Conservation (phyloP, 1,284 basidiomycete genomes). For the Pseudozyma sp. region DNA sequence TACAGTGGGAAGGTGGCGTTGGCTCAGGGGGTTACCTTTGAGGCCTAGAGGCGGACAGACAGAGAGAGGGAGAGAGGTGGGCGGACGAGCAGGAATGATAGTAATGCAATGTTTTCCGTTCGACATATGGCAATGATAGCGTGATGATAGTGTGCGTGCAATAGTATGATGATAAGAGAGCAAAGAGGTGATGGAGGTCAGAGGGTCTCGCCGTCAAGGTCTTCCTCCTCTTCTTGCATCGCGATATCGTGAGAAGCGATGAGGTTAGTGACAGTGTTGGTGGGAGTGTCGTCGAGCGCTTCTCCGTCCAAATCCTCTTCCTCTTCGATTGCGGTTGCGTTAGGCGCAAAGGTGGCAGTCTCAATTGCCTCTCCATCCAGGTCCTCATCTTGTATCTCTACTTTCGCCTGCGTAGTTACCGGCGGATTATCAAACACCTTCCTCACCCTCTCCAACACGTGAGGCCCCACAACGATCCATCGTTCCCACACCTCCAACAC, state of each 20-base stretch:
- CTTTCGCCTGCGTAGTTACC: background rate
- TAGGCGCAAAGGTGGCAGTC: too few relatives aligned
- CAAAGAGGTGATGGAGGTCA: background rate
- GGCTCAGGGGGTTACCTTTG: slow-evolving; percentile 90
- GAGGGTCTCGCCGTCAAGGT: slow-evolving; percentile 38
- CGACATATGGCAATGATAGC: background rate
- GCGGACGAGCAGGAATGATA: background rate
- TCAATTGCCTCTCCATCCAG: too few relatives aligned
- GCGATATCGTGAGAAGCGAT: background rate
- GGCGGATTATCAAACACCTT: slow-evolving; percentile 40
- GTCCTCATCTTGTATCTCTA: slow-evolving; percentile 5
- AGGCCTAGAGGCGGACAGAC: slow-evolving; percentile 32
- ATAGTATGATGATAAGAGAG: too few relatives aligned
- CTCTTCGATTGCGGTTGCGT: background rate
- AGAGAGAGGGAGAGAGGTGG: background rate
- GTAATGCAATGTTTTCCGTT: background rate
- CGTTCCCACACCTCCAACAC: slow-evolving; percentile 95
- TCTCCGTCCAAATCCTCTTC: slow-evolving; percentile 41
- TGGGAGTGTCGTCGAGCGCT: background rate
- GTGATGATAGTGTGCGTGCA: background rate
- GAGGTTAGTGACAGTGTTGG: background rate
- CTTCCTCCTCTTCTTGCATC: slow-evolving; percentile 16
- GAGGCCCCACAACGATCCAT: slow-evolving; percentile 79
- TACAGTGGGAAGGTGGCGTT: slow-evolving; percentile 87
- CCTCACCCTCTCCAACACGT: slow-evolving; percentile 75